phyloP scores from a whole-genome alignment of 2,329 filamentous ascomycete genomes.

The Aspergillus awamori region DNA sequence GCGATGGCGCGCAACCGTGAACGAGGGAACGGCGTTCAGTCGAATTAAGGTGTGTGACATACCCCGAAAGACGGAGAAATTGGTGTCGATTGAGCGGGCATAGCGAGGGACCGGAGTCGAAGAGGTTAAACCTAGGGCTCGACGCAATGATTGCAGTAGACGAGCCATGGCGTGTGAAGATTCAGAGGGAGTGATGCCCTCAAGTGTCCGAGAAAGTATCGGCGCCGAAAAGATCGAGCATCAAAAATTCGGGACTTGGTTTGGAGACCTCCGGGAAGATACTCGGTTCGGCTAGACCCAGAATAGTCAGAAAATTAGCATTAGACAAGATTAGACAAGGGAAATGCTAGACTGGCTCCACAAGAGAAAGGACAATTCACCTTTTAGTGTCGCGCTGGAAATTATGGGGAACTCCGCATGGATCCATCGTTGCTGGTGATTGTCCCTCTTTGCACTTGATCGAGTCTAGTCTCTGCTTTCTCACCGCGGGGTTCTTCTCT shows the following conservation, averaged over 20 bases:
- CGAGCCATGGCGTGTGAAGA: conserved; percentile 34
- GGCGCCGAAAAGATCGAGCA: no score
- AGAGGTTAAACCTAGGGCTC: conserved; percentile 31
- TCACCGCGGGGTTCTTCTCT: neutral
- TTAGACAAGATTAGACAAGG: neutral
- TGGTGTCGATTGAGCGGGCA: conserved; percentile 37
- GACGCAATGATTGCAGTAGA: conserved; percentile 36
- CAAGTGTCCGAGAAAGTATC: neutral
- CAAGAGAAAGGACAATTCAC: neutral
- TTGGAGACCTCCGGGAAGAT: neutral
- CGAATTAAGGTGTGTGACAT: conserved; percentile 4
- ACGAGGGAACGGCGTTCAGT: neutral
- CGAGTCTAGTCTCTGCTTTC: conserved; percentile 9
- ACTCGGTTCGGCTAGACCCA: conserved; percentile 9
- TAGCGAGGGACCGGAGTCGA: conserved; percentile 23
- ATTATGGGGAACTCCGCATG: conserved; percentile 17
- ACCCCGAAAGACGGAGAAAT: conserved; percentile 46
- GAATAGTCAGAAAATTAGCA: conserved; percentile 6
- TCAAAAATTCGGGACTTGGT: neutral
- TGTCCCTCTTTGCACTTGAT: conserved; percentile 7
- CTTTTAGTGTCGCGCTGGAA: conserved; percentile 1
- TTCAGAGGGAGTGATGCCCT: no score
- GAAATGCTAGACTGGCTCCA: conserved; percentile 12
- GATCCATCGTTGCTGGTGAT: conserved; percentile 9
- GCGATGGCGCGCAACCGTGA: neutral